Base-by-base conservation (phyloP, 2,329 filamentous ascomycete genomes). In the Ophiognomonia clavigignenti-juglandacearum region DNA sequence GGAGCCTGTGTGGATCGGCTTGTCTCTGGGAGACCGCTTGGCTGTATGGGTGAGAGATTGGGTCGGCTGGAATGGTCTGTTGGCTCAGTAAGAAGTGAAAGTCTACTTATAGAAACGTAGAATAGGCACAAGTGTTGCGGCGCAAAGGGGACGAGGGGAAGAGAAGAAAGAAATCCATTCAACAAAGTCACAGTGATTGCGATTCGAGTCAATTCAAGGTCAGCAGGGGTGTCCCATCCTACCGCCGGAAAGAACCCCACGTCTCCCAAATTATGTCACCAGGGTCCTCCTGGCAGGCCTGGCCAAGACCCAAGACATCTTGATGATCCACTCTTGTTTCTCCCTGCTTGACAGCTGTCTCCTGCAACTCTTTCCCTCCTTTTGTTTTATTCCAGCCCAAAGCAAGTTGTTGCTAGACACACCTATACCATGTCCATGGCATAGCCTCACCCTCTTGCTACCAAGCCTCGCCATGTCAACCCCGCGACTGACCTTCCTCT, bases 401-500 rank as follows among this genome's bases (percentile, higher is more conserved):
- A 19, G 27, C 13, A n/a, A n/a, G n/a, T n/a, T n/a, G n/a, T n/a
- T 24, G 11, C 4, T 36, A 10, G 37, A 26, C 26, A 29, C 23
- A 39, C 10, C 10, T 23, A 20, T 20, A 29, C 10, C 18, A 43
- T 35, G 20, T 35, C 38, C 34, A 51, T 51, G 49, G 49, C 49
- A 35, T 49, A 48, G 46, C 14, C 23, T n/a, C 34, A 26, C 32
- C 41, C 14, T 43, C 29, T 27, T 20, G 38, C 22, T 20, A 24
- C 19, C 22, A n/a, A 9, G n/a, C 35, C 40, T 34, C 32, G 62
- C 57, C 52, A 88, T 88, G 80, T 74, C 82, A 53, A 72, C 77
- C 20, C 69, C 72, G 51, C 74, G 83, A 58, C 70, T 88, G 50
- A 78, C 79, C 14, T 87, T 87, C 58, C 70, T 88, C 16, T 87